Evolutionary conservation across 108 stramenopile species (phyloP).

Genomic region (Pseudonitzschia delicatissima): DNA sequence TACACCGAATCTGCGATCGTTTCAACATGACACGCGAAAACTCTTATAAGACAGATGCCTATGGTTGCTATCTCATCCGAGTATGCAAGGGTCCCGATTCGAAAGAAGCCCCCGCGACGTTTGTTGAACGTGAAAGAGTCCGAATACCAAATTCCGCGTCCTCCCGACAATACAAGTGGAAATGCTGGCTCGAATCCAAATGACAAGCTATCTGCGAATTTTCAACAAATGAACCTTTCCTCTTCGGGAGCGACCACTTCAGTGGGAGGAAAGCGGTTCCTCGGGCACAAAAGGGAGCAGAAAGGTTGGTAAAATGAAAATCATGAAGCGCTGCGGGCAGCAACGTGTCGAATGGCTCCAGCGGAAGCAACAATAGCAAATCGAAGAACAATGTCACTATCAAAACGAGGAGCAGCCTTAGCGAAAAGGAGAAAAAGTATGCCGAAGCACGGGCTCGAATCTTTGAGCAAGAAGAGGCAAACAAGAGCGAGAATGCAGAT

Average conservation of each 20-base stretch:
- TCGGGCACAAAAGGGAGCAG: neutral
- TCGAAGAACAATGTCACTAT: neutral
- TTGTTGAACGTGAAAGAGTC: constrained; percentile 23
- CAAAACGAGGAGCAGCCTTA: constrained; percentile 34
- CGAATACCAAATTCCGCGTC: constrained; percentile 10
- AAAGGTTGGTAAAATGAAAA: constrained; percentile 48
- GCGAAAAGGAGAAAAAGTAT: constrained; percentile 88
- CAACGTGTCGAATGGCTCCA: constrained; percentile 24
- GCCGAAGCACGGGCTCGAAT: constrained; percentile 90
- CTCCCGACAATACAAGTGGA: neutral
- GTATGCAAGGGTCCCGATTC: constrained; percentile 28
- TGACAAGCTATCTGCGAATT: neutral
- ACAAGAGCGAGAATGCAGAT: neutral
- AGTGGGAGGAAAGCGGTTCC: neutral
- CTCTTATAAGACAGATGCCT: constrained; percentile 18
- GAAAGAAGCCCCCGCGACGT: constrained; percentile 22
- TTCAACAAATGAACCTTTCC: constrained; percentile 2
- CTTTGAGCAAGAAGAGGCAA: constrained; percentile 46
- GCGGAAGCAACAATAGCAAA: neutral
- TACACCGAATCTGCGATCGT: constrained; percentile 89
- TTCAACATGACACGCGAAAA: constrained; percentile 77
- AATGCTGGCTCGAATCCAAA: neutral
- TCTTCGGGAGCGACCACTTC: neutral
- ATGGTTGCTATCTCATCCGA: constrained; percentile 30
- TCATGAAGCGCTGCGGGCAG: constrained; percentile 46